phyloP scores from a whole-genome alignment of 176 grass and related monocot genomes.

The Elaeis guineensis region DNA sequence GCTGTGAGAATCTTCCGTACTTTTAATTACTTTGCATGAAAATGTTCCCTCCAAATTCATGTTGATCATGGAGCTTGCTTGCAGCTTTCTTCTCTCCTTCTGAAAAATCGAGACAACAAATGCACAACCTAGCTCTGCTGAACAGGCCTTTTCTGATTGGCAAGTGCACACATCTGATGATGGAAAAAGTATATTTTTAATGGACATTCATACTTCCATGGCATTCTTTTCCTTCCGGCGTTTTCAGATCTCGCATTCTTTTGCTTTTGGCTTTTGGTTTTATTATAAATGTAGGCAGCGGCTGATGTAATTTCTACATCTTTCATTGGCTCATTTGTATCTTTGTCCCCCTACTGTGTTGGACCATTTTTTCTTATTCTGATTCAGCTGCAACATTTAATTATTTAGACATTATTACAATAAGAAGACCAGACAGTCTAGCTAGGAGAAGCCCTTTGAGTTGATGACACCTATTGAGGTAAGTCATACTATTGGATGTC shows the following conservation, averaged over 20 bases:
- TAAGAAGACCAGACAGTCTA: conserved; percentile 93
- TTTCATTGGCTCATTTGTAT: too few relatives aligned
- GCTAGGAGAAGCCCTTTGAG: conserved; percentile 92
- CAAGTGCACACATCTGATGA: conserved; percentile 71
- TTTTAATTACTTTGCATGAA: background rate
- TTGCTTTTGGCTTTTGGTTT: too few relatives aligned
- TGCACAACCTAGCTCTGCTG: conserved; percentile 44
- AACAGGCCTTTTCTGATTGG: conserved; percentile 72
- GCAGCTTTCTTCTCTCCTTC: background rate
- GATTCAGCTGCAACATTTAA: background rate
- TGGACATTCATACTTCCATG: too few relatives aligned
- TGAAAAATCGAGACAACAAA: conserved; percentile 44
- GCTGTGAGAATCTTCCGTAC: conserved; percentile 27
- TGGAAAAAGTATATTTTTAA: conserved; percentile 60
- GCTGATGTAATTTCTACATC: too few relatives aligned
- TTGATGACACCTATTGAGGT: conserved; percentile 96
- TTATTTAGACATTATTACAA: conserved; percentile 79
- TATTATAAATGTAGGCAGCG: too few relatives aligned
- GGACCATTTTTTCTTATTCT: background rate
- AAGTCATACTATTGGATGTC: conserved; percentile 13
- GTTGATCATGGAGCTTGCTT: background rate
- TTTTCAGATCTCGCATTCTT: too few relatives aligned
- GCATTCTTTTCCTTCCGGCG: too few relatives aligned
- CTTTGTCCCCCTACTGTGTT: too few relatives aligned
- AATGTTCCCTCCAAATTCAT: too few relatives aligned